A percentile compares a stretch with the other conserved stretches of the same genome.
These are phyloP conservation scores for Salvia splendens DNA, from an alignment of 257 asterid genomes.

Conservation along the genomic window DNA sequence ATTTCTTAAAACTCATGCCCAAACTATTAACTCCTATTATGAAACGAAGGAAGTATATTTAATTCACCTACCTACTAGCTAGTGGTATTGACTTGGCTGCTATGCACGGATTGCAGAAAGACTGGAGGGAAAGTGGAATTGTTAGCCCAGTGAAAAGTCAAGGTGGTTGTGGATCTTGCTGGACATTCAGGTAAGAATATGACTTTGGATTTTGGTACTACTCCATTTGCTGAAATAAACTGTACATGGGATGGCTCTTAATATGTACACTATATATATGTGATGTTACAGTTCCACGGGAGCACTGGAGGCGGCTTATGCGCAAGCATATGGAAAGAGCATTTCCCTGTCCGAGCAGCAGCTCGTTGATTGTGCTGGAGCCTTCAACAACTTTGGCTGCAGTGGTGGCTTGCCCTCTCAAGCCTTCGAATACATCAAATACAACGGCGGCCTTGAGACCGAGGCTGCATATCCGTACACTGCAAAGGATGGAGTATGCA, in stretches of 20 bases:
- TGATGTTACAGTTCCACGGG: slow-evolving; percentile 77
- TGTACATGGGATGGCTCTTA: neutral
- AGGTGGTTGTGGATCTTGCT: slow-evolving; percentile 95
- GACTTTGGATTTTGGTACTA: no score
- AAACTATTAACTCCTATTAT: no score
- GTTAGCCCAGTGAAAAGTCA: slow-evolving; percentile 88
- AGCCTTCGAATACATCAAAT: slow-evolving; percentile 94
- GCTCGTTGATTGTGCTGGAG: slow-evolving; percentile 97
- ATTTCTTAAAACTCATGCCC: no score
- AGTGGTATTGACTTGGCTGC: no score
- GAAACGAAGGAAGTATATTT: no score
- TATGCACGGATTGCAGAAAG: slow-evolving; percentile 75
- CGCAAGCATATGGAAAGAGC: slow-evolving; percentile 74
- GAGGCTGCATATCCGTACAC: slow-evolving; percentile 87
- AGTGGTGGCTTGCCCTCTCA: slow-evolving; percentile 93
- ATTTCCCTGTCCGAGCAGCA: slow-evolving; percentile 94
- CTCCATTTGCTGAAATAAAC: no score
- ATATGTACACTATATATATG: no score
- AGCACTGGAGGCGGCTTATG: slow-evolving; percentile 94
- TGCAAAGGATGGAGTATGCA: slow-evolving; percentile 68
- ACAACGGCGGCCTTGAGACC: slow-evolving; percentile 84
- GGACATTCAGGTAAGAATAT: slow-evolving; percentile 86
- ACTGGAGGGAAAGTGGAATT: slow-evolving; percentile 87
- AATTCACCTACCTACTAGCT: no score
- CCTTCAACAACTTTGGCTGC: slow-evolving; percentile 93